These are phyloP conservation scores for Pontederia crassipes DNA, from an alignment of 176 grass and related monocot genomes.

Conservation along the genomic window DNA sequence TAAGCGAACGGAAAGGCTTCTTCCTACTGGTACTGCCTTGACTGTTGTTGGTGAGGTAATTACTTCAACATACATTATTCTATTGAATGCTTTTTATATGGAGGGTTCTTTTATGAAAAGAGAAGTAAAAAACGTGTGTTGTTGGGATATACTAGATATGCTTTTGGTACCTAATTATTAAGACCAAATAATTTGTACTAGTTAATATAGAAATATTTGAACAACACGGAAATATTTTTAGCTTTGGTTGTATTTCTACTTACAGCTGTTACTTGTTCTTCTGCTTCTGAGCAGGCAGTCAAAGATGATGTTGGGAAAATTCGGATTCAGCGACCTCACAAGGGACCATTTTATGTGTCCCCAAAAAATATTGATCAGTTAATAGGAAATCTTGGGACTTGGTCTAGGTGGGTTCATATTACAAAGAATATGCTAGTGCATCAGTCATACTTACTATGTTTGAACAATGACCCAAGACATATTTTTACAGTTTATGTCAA, in stretches of 20 bases:
- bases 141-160: too few species aligned
- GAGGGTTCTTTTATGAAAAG: neutral
- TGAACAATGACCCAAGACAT: neutral
- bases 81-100: neutral
- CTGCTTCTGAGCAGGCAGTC: constrained; percentile 56
- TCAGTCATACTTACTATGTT: constrained; percentile 20
- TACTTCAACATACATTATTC: neutral
- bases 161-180: neutral
- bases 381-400: constrained; percentile 84
- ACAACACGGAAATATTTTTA: neutral
- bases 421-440: neutral
- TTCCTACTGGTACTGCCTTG: constrained; percentile 84
- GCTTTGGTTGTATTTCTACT: neutral
- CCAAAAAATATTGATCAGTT: constrained; percentile 83
- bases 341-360: constrained; percentile 90
- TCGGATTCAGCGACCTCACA: constrained; percentile 76
- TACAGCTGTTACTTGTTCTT: constrained; percentile 13
- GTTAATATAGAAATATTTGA: too few species aligned
- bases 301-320: constrained; percentile 96
- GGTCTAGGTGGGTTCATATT: constrained; percentile 56
- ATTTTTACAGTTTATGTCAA: constrained; percentile 48
- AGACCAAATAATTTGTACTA: too few species aligned
- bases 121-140: neutral
- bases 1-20: constrained; percentile 87
- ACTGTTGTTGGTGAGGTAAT: constrained; percentile 96